Percentiles rank a stretch among this genome's conserved stretches.
Conservation (phyloP, 164 flowering plant genomes). For the Annona cherimola region DNA sequence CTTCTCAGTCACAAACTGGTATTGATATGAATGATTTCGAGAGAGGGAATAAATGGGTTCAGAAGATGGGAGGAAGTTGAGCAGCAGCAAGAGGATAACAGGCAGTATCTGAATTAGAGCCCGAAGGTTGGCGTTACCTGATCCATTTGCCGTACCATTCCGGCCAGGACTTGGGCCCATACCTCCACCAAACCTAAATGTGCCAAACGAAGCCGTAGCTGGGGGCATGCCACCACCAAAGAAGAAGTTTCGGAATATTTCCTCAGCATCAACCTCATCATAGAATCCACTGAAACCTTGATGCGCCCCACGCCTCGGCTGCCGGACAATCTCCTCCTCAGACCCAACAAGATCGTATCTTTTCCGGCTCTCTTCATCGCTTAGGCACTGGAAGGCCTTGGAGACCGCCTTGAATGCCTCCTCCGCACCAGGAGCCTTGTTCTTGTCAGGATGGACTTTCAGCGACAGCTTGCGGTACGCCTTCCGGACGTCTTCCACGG, state of each 20-base stretch:
- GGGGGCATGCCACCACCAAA: constrained; percentile 60
- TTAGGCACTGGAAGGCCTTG: constrained; percentile 86
- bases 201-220: constrained; percentile 54
- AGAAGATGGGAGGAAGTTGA: constrained; percentile 62
- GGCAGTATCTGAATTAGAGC: constrained; percentile 66
- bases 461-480: constrained; percentile 75
- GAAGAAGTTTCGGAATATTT: constrained; percentile 89
- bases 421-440: constrained; percentile 88
- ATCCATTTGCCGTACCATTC: constrained; percentile 37
- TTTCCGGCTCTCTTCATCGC: constrained; percentile 60
- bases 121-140: constrained; percentile 38
- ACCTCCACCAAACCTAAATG: constrained; percentile 57
- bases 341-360: constrained; percentile 64
- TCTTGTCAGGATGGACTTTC: constrained; percentile 95
- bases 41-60: constrained; percentile 63
- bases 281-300: constrained; percentile 63
- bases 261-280: constrained; percentile 81
- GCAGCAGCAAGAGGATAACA: constrained; percentile 50
- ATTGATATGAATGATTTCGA: constrained; percentile 39
- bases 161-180: constrained; percentile 38
- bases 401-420: constrained; percentile 92
- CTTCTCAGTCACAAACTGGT: constrained; percentile 38
- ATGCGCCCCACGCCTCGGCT: constrained; percentile 21
- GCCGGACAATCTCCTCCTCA: constrained; percentile 51
- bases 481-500: constrained; percentile 77